Base-by-base conservation (phyloP, 441 rosid genomes). In the Euphorbia celastroides region DNA sequence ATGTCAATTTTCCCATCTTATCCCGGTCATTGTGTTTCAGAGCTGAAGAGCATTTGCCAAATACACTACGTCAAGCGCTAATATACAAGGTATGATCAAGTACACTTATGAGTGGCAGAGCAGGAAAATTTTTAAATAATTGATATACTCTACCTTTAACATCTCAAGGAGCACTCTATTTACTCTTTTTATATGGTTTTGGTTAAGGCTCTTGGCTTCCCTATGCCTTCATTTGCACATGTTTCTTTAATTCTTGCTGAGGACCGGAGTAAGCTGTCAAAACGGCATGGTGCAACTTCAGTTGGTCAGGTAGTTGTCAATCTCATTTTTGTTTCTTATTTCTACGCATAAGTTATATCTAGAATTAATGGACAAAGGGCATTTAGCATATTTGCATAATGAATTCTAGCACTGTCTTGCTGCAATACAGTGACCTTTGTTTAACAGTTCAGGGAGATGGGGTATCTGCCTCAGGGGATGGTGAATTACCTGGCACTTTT, bases 161-260 rank as follows among this genome's bases (percentile, higher is more conserved):
- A 5, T 28, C 23, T 46, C 58, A 7, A 5, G 14, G 27, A 28
- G 61, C 71, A 63, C 58, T 70, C 34, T 52, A 57, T 59, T 64
- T 77, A 64, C 59, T 62, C 58, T 63, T 34, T 34, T 60, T 64
- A 31, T 60, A 52, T 70, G 57, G 13, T 77, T 68, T 63, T 61
- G 69, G 68, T 46, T 20, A 84, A 93, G 98, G 99, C 97, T 77
- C 86, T 93, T 65, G 92, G 92, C 67, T 88, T 91, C 65, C 76
- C 86, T 7, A 90, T 93, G 98, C 97, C 99, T 57, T 72, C 70
- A 67, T 93, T 93, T 62, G 97, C 96, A 60, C 97, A 93, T 61
- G 99, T 91, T 74, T 93, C 97, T 64, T 79, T 93, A 76, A 90
- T 91, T 84, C 92, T 93, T 63, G 97, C 97, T 56, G 96, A 97